Evolutionary conservation across 768 basidiomycete genomes (phyloP), one percentile per base, ranked within the genome.

Genomic region (Amanita polypyramis): DNA sequence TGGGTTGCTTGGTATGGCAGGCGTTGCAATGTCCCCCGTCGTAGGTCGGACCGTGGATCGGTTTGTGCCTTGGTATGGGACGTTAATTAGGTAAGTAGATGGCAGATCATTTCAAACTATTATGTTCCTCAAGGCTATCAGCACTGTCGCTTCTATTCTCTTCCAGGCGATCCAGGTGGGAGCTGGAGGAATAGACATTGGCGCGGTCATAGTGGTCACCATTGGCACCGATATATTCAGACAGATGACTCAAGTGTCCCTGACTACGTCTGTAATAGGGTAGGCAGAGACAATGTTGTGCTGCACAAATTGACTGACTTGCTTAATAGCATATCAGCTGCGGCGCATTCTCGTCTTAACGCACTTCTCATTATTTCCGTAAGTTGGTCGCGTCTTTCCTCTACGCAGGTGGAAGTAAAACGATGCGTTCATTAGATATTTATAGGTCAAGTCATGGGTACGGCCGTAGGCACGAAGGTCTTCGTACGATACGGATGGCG

Each of bases 371-470:
- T 92, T 39, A 67, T 91, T 45, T 78, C 80, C 2, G 83, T 82
- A 57, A 52, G 73, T 60, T 29, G 12, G 14, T 25, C 42, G 6
- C 21, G 23, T 43, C 15, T 14, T 6, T 11, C 17, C 17, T 25
- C n/a, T n/a, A n/a, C n/a, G n/a, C n/a, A n/a, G n/a, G n/a, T 11
- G 42, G 15, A 43, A n/a, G 43, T 15, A 11, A 34, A n/a, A 7
- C 15, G 12, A 40, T 27, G 4, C 8, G 39, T 23, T 29, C 11
- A 15, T 8, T 42, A 76, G 74, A 63, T 84, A 25, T 87, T 88
- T 62, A 71, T 85, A 19, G 89, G 89, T 0, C 87, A 91, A 66
- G 83, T 90, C 8, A 80, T 85, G 64, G 89, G 89, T 14, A 89
- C 87, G 0, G 72, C 83, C 0, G 80, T 82, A 0, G 82, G 86